Evolutionary conservation across 345 rosid genomes (phyloP).

Genomic region (Geranium brycei): DNA sequence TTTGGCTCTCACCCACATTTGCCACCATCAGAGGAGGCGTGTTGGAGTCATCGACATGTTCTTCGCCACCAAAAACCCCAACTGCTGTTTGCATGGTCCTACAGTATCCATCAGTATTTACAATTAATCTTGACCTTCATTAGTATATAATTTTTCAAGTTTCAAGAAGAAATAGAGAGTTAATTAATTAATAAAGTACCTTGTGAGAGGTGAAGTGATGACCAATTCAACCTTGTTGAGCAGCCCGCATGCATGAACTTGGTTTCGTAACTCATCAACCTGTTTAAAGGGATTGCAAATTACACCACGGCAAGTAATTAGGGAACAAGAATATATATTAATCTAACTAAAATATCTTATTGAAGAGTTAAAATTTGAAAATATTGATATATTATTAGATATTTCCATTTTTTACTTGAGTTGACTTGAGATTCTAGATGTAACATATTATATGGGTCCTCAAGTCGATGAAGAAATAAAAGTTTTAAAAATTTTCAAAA

Average conservation of each 20-base stretch:
- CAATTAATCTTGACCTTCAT: too few relatives aligned
- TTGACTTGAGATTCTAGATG: too few relatives aligned
- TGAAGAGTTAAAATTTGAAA: too few relatives aligned
- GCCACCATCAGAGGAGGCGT: slow-evolving; percentile 8
- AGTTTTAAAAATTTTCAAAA: too few relatives aligned
- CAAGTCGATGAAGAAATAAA: too few relatives aligned
- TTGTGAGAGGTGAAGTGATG: slow-evolving; percentile 42
- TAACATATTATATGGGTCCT: too few relatives aligned
- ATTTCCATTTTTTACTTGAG: too few relatives aligned
- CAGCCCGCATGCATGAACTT: slow-evolving; percentile 23
- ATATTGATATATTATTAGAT: too few relatives aligned
- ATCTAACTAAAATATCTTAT: not conserved
- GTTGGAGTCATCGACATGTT: slow-evolving; percentile 10
- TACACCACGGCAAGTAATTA: too few relatives aligned
- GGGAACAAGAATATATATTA: not conserved
- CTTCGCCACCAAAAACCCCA: slow-evolving; percentile 44
- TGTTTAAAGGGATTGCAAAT: slow-evolving; percentile 7
- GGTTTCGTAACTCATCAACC: slow-evolving; percentile 27
- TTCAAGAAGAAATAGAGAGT: rapidly evolving
- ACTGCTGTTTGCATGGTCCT: slow-evolving; percentile 77
- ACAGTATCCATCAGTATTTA: not conserved
- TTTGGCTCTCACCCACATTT: slow-evolving; percentile 12
- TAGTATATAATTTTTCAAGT: too few relatives aligned
- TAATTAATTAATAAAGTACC: slow-evolving; percentile 23
- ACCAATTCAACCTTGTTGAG: slow-evolving; percentile 33